Base-by-base conservation (phyloP, 148 eudicot genomes). In the Agrostemma githago region DNA sequence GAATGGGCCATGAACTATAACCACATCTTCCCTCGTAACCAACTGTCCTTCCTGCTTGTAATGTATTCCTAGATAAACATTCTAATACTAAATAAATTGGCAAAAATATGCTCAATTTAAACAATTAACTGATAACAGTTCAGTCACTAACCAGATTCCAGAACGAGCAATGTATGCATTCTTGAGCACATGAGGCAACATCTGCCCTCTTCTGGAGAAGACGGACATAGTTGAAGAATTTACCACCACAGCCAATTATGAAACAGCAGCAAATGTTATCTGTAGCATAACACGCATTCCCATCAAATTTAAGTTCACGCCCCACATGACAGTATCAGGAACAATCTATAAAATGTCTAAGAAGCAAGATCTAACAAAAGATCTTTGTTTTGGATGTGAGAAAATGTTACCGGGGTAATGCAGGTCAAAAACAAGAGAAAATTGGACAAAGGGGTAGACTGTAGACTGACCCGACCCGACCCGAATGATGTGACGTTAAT, bases 51-150 rank as follows among this genome's bases (percentile, higher is more conserved):
- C 69, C 63, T 57, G 73, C 74, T 80, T 78, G 77, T 43, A 46
- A 56, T 61, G 66, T 41, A 71, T 68, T 80, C 94, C 91, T 88
- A 79, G 40, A 72, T 56, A 66, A 79, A 79, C 68, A 14, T 8
- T 6, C 12, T 39, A 14, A 70, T 16, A 60, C 40, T 48, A 40
- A 20, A 76, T 4, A 46, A 16, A 37, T 66, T 14, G n/a, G 20
- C 0, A 44, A 5, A 71, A 44, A 72, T 20, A 61, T 16, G 34
- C 11, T 59, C 44, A 5, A 71, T 71, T 6, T 14, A 62, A 8
- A 72, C 8, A 62, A 14, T 15, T 6, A 17, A 34, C 10, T 51
- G 74, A 39, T 5, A n/a, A 43, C 2, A 4, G 20, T 14, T 70
- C 5, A 34, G 5, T 70, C 19, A 77, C 65, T 74, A 60, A 89